These are phyloP conservation scores for Aspergillus mulundensis DNA, from an alignment of 495 filamentous ascomycete species.

Conservation along the genomic window DNA sequence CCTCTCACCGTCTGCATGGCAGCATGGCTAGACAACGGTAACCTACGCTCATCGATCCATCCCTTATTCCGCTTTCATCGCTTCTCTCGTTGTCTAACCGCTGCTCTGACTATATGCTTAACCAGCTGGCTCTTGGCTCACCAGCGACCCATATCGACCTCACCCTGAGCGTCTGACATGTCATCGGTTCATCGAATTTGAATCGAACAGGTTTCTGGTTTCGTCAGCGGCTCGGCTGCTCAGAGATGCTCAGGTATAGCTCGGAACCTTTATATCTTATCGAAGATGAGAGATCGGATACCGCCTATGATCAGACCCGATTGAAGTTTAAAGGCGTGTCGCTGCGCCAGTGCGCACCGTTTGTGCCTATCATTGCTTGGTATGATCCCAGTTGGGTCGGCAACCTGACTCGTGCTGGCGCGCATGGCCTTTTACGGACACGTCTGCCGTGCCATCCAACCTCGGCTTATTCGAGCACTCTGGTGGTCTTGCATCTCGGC, in stretches of 20 bases:
- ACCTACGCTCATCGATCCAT: no score
- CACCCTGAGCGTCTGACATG: conserved; percentile 26
- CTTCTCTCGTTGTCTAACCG: neutral
- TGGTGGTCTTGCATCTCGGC: no score
- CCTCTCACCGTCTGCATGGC: neutral
- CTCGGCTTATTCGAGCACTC: no score
- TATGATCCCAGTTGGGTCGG: neutral
- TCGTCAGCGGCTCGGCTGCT: neutral
- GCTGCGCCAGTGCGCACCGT: neutral
- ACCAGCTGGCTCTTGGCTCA: neutral
- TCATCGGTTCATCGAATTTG: conserved; percentile 27
- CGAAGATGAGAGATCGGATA: neutral
- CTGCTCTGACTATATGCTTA: neutral
- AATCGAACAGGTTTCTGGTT: neutral
- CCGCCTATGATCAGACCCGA: conserved; percentile 6
- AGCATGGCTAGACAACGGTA: no score
- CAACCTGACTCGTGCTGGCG: no score
- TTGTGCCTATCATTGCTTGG: neutral
- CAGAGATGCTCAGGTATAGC: neutral
- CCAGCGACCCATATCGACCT: neutral
- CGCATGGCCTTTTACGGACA: no score
- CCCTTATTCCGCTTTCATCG: no score
- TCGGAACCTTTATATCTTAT: neutral
- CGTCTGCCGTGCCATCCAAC: no score
- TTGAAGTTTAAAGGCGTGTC: conserved; percentile 3